Evolutionary conservation across 139 green algal species (phyloP), one percentile per base, ranked within the genome.

Genomic region (Limnomonas spitsbergensis): DNA sequence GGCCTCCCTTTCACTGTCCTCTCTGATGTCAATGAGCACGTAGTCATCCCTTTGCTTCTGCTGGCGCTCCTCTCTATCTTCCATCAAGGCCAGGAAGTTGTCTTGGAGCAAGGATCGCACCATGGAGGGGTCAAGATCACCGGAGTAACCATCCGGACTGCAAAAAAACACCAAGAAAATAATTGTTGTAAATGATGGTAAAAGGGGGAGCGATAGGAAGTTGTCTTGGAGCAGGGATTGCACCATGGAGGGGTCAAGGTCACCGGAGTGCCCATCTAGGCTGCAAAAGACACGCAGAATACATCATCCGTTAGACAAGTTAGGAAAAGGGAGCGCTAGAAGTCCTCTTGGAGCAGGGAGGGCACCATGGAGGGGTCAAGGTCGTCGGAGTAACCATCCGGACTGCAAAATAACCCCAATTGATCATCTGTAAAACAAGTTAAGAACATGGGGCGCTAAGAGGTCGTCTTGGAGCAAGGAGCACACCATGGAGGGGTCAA

Each of bases 91-190:
- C 20, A 29, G 14, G 14, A 61, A 29, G 47, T 61, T 20, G 14
- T 61, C 47, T 61, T 61, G 47, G 47, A 61, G 47, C 47, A 61
- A 61, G 14, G 47, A 14, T 61, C 47, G 47, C 47, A 61, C 47
- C 20, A 61, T 29, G 47, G 47, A 14, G 20, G 47, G 47, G 14
- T 61, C 47, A 61, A 61, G 14, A 20, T 61, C 47, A 61, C 47
- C 47, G 47, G 47, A 61, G 47, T 61, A 61, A 20, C 47, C 47
- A 29, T 61, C 47, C 14, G 47, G 47, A 29, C 20, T 61, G 14
- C 47, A 29, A 20, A 14, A 61, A 20, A 61, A 20, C 47, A 61
- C 20, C 14, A 61, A n/a, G n/a, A n/a, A n/a, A n/a, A n/a, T n/a
- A n/a, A n/a, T n/a, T n/a, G n/a, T n/a, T n/a, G n/a, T n/a, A n/a